Conservation (phyloP, 306 rosid species). For the Sindora glabra region DNA sequence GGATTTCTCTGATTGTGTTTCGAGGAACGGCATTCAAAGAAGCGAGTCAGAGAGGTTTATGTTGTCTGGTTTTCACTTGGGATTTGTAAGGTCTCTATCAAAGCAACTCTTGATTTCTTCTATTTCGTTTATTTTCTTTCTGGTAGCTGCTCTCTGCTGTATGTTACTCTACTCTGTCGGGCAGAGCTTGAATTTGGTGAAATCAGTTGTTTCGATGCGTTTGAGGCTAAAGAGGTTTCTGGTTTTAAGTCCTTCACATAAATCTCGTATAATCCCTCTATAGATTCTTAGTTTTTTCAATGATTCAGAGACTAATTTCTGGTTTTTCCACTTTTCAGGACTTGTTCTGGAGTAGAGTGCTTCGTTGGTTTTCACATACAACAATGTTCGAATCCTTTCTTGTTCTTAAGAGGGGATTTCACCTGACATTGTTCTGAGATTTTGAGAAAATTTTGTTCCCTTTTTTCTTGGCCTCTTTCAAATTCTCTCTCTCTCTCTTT, state of each 20-base stretch:
- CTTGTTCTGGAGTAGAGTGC: slow-evolving; percentile 56
- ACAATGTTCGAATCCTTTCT: slow-evolving; percentile 37
- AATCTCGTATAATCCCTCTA: background rate
- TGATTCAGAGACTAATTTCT: background rate
- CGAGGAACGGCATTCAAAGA: too few species aligned
- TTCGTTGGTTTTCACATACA: slow-evolving; percentile 61
- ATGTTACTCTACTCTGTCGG: slow-evolving; percentile 27
- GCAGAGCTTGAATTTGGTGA: slow-evolving; percentile 34
- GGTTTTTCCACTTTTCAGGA: slow-evolving; percentile 36
- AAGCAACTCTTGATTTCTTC: slow-evolving; percentile 46
- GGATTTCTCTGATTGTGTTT: too few species aligned
- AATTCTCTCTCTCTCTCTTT: too few species aligned
- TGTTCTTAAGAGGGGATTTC: slow-evolving; percentile 63
- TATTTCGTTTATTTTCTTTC: background rate
- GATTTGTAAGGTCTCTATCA: slow-evolving; percentile 54
- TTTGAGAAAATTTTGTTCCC: background rate
- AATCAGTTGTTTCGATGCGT: slow-evolving; percentile 66
- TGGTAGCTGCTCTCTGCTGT: slow-evolving; percentile 2
- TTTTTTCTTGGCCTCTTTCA: too few species aligned
- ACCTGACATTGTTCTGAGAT: slow-evolving; percentile 26
- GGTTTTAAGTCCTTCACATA: background rate
- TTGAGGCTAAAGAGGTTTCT: slow-evolving; percentile 66
- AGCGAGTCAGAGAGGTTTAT: slow-evolving; percentile 43
- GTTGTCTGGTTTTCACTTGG: slow-evolving; percentile 71
- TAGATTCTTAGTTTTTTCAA: background rate